Base-by-base conservation (phyloP, 228 moss, liverwort and hornwort genomes). In the Sphagnum magellanicum region DNA sequence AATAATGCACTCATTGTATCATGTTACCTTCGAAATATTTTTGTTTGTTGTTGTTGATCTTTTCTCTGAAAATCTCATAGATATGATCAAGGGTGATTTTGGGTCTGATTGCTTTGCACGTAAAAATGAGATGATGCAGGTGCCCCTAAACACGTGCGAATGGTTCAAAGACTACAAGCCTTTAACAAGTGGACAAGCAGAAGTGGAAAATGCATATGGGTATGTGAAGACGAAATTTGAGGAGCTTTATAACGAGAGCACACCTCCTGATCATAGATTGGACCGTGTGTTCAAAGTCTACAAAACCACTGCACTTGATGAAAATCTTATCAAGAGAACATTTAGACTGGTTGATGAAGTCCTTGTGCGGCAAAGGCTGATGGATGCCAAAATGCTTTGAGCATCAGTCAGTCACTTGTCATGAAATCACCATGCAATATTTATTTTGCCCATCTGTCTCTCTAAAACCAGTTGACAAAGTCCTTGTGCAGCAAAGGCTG, bases 101-200 rank as follows among this genome's bases (percentile, higher is more conserved):
- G 32, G 32, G 32, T 32, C 32, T 32, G 32, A 32, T 32, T 32
- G 32, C 32, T 32, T 32, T 32, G 32, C 32, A 32, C 32, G 3
- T 32, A 32, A 32, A 32, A 32, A 32, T 32, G 32, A 32, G 32
- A 32, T 13, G 50, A 48, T 80, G 63, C 79, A 84, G 88, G 81
- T 82, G 5, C 84, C 88, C 7, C 77, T 88, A 12, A 81, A 75
- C 74, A 72, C 78, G 4, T 88, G 88, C 73, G 88, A 88, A 57
- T 88, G 88, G 88, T 88, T 88, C 63, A 74, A 73, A 68, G 88
- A 88, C 69, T 88, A 88, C 72, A 74, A 78, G 50, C 79, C 81
- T 12, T 10, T 71, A 8, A 57, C 80, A 10, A 67, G 79, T 46
- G 84, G 79, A 16, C 74, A 67, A 67, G 75, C 75, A 13, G 87